Base-by-base conservation (phyloP, 1,139 yeast species). In the Candida sp. region DNA sequence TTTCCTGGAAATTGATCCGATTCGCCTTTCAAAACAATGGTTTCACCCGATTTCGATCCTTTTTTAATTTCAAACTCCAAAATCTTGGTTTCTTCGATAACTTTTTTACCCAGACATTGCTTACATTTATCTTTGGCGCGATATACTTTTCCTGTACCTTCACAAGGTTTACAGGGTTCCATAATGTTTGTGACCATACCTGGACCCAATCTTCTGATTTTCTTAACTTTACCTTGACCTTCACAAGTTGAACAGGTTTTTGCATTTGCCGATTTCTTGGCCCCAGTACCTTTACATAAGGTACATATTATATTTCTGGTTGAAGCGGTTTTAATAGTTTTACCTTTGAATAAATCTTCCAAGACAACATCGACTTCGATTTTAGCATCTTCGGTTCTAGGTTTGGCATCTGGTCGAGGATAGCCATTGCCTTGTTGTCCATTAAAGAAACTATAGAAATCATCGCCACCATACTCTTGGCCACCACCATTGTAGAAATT, bases 331-430 rank as follows among this genome's bases (percentile, higher is more conserved):
- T 88, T 86, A 50, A 89, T 76, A 12, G 82, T 79, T 58, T 88
- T 88, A 7, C 99, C 98, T 52, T 79, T 79, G 70, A 80, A 93
- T 38, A 89, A 65, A 49, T 91, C 97, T 45, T 82, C 89, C 44
- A 90, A 64, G 0, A 86, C 74, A 6, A 90, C 82, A 5, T 75
- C 79, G 7, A 86, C 78, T 34, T 81, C 79, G 40, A 87, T 63
- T 22, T 69, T 66, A 0, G 91, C 95, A 59, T 89, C 91, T 5
- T 75, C 84, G 0, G 95, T 87, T 40, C 68, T 54, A 3, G 52
- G 46, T 33, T 51, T 50, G 1, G 43, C 44, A 5, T 42, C 42
- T 6, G 48, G 51, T 21, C 36, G 25, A 5, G 48, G 43, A 3
- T 40, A 43, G 9, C 45, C 36, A 21, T 41, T 21, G 5, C 46